Base-by-base conservation (phyloP, 2,329 filamentous ascomycete species). In the Chalara sp. region DNA sequence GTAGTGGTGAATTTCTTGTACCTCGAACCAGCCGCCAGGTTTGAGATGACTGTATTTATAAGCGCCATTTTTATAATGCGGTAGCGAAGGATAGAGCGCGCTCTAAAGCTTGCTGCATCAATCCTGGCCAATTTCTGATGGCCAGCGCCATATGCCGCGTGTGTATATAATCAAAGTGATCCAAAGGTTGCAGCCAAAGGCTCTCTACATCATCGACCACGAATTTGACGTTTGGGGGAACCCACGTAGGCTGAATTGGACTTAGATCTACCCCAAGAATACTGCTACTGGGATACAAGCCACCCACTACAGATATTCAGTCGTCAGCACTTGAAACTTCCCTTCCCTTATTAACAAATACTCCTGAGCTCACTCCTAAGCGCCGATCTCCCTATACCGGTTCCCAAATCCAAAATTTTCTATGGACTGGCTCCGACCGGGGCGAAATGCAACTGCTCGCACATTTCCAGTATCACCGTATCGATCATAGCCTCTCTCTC, bases 161-260 rank as follows among this genome's bases (percentile, higher is more conserved):
- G 48, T 57, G 44, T 7, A 58, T 49, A 39, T 51, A 54, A 21
- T 56, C 55, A 46, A 56, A 57, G 33, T 41, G 12, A 8, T 52
- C 47, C 8, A 28, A 33, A 10, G 43, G 42, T 51, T 78, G 71
- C 13, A 78, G 64, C 79, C 80, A 83, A 4, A 72, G 69, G 50
- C 70, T 71, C 61, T 82, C 79, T 32, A 76, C 71, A 55, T 83
- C 79, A 51, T 83, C 80, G 10, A 83, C 72, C 59, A 78, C 68
- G 56, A 80, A 81, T 32, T 71, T 68, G 28, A 79, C 71, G 55
- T 81, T 81, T 2, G 77, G 74, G 5, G 78, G 79, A 7, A 80
- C 63, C 48, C 63, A 68, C 44, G 68, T 68, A 11, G 67, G 67
- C 44, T 48, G 47, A 8, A 48, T 72, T 0, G 70, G 70, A 30